Evolutionary conservation across 768 basidiomycete genomes (phyloP), one percentile per base, ranked within the genome.

Genomic region (Tubosaeta sp.): DNA sequence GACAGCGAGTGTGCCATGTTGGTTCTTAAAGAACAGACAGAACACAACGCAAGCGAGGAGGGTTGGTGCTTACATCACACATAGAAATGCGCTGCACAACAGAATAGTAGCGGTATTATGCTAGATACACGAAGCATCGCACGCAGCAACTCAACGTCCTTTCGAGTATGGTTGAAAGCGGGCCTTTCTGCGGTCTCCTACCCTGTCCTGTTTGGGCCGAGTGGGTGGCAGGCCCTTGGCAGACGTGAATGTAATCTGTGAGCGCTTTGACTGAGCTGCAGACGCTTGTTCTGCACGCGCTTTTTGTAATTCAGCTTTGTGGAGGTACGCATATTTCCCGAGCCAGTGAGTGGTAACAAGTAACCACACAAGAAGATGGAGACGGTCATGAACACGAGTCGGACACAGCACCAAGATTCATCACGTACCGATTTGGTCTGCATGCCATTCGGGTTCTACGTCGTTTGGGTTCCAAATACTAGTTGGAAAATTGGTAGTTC

Each of bases 1-100:
- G 87, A 82, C 21, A 97, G 80, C 51, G 91, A 94, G 54, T 84
- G 77, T 0, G 90, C 84, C 90, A 92, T 90, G 18, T 12, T 21
- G 12, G 19, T 18, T n/a, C n/a, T n/a, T n/a, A 7, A 25, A 31
- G 34, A 39, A 19, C 12, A 25, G 12, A 10, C 14, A 13, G n/a
- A n/a, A 16, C 3, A 32, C 9, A n/a, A n/a, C 16, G 40, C 7
- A 24, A 6, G 24, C 24, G 31, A n/a, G 18, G 19, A n/a, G 2
- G 1, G 18, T n/a, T 25, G 24, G 49, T 44, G 55, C 58, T 63
- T 62, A 60, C 49, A 53, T 63, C 57, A 60, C 44, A 21, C 36
- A 4, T 21, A 16, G 32, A 39, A 35, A 18, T 4, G 4, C 9
- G 11, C 49, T 43, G 44, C n/a, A 59, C 31, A 29, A 47, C 30